Percentiles rank a stretch among this genome's conserved stretches.
These are phyloP conservation scores for Oryza officinalis DNA, from an alignment of 176 grass and related monocot species.

Conservation along the genomic window DNA sequence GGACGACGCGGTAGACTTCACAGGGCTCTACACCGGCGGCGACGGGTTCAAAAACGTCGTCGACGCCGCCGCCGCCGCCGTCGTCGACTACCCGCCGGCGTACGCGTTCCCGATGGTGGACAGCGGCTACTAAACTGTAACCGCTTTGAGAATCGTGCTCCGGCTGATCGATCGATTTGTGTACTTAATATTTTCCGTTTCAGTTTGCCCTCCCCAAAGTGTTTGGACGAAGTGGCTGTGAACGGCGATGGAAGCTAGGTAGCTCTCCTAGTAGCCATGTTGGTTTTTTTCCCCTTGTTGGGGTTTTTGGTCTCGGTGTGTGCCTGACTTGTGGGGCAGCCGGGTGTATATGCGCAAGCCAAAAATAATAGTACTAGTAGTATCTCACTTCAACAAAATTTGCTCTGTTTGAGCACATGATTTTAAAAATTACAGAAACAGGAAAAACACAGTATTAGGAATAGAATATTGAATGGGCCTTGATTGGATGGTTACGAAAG, in stretches of 20 bases:
- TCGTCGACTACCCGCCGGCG: conserved; percentile 13
- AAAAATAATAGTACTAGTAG: neutral
- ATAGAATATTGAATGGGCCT: no score
- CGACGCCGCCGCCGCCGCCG: neutral
- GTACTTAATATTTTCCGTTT: neutral
- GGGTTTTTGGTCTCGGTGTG: neutral
- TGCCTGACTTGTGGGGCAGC: neutral
- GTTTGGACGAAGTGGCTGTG: neutral
- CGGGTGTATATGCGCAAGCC: neutral
- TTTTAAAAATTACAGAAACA: no score
- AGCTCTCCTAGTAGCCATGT: neutral
- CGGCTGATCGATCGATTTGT: neutral
- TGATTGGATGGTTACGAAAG: no score
- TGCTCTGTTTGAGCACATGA: no score
- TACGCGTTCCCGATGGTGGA: conserved; percentile 47
- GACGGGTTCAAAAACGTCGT: conserved; percentile 28
- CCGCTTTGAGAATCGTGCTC: neutral
- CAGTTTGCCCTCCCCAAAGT: conserved; percentile 6
- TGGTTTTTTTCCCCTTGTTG: neutral
- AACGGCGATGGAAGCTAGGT: neutral
- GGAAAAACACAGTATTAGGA: no score
- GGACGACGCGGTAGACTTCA: neutral
- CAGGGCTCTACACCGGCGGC: conserved; percentile 36
- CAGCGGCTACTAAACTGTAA: conserved; percentile 29
- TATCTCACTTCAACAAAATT: neutral